Evolutionary conservation across 1,284 basidiomycete species (phyloP), one percentile per base, ranked within the genome.

Genomic region (Ustilago sp.): DNA sequence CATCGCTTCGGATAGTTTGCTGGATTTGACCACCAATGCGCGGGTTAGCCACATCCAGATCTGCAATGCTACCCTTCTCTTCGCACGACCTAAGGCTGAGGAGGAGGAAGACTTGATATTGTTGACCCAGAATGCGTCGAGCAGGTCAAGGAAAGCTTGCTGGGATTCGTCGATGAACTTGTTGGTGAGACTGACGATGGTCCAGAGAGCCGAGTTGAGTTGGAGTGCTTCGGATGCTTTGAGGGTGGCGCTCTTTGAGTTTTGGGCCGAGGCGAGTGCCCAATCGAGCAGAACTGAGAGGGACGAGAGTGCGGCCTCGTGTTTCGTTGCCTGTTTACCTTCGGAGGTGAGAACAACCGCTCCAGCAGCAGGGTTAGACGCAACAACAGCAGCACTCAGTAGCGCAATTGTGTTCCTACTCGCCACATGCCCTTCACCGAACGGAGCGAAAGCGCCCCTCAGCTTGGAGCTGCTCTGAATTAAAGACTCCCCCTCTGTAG

Each of bases 31-130:
- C 5, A 80, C 64, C 17, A 83, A 59, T 2, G 69, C 81, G 31
- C 80, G 78, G 8, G 80, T 69, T 9, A 82, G 53, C 76, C 78
- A 82, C 41, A 79, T 60, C 81, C 81, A 85, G 8, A 74, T 69
- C 39, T 80, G 71, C 23, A 83, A 47, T 2, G 67, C 75, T 2
- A 68, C 59, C 15, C 69, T 51, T 9, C 62, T 43, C 12, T 35
- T 31, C 28, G 11, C 36, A 2, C 51, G 8, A 35, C 17, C 31
- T 0, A 34, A 5, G 7, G 15, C 31, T 8, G 75, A 11, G 7
- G 48, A 32, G 28, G 58, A 31, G 28, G 59, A 11, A 0, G 32
- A 34, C n/a, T 77, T 60, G 57, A 70, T 53, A 32, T 71, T 53
- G 1, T 38, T 45, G 5, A 32, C 12, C 81, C 81, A 85, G 35